phyloP scores from a whole-genome alignment of 2,329 filamentous ascomycete species.

The Paecilomyces niveus region DNA sequence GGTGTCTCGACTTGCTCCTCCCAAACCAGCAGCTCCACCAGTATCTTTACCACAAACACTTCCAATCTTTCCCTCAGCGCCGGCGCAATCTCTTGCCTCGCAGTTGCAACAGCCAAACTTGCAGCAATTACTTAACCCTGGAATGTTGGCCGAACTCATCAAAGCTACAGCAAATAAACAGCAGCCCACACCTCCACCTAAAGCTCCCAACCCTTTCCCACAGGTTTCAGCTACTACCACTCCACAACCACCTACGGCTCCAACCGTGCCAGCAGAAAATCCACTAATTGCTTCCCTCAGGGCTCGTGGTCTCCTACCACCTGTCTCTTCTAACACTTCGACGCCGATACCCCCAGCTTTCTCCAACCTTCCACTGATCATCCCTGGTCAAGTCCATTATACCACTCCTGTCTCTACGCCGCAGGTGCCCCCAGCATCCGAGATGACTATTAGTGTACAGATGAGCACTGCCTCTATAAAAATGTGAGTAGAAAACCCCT shows the following conservation, averaged over 20 bases:
- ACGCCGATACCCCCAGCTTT: conserved; percentile 30
- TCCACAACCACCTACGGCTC: conserved; percentile 39
- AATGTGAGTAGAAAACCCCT: conserved; percentile 49
- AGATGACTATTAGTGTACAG: conserved; percentile 32
- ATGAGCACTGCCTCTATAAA: conserved; percentile 65
- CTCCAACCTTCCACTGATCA: conserved; percentile 35
- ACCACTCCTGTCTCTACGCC: conserved; percentile 28
- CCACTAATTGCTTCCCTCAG: conserved; percentile 62
- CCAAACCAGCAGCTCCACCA: conserved; percentile 14
- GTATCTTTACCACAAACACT: conserved; percentile 3
- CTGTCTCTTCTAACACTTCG: conserved; percentile 33
- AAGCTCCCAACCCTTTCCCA: conserved; percentile 34
- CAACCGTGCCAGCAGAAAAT: conserved; percentile 43
- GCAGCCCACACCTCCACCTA: conserved; percentile 40
- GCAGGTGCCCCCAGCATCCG: conserved; percentile 22
- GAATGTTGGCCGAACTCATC: conserved; percentile 38
- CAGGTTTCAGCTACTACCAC: conserved; percentile 56
- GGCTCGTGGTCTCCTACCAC: conserved; percentile 58
- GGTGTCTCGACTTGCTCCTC: conserved; percentile 64
- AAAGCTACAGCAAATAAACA: conserved; percentile 36
- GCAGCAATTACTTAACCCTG: conserved; percentile 31
- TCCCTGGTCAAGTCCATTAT: conserved; percentile 30
- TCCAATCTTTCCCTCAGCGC: conserved; percentile 7
- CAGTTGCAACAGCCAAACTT: conserved; percentile 25
- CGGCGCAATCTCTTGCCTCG: conserved; percentile 22